Evolutionary conservation across 805 yeast genomes (phyloP).

Genomic region (Zygoascus tannicola): DNA sequence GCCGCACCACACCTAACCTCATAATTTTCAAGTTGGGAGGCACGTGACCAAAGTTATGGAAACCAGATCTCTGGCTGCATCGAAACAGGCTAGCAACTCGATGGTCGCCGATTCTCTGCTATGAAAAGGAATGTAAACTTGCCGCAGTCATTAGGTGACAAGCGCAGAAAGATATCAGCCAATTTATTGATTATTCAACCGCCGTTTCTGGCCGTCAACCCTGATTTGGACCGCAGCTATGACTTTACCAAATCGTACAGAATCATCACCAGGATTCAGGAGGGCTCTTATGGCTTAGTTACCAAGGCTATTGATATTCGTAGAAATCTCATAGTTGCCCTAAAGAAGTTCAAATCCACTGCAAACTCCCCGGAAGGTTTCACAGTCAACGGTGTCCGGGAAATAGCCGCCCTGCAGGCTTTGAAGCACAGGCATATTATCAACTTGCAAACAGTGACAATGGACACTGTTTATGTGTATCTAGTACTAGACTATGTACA

Average conservation of each 20-base stretch:
- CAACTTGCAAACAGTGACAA: constrained; percentile 44
- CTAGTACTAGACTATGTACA: constrained; percentile 27
- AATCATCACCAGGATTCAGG: constrained; percentile 23
- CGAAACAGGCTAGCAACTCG: too few species aligned
- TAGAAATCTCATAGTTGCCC: constrained; percentile 43
- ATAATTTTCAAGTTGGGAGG: too few species aligned
- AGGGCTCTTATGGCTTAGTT: constrained; percentile 45
- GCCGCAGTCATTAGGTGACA: too few species aligned
- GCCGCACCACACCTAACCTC: too few species aligned
- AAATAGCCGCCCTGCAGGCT: constrained; percentile 47
- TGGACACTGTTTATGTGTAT: constrained; percentile 25
- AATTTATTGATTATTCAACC: neutral
- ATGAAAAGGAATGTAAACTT: too few species aligned
- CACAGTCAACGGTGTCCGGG: constrained; percentile 59
- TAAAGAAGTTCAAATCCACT: constrained; percentile 41
- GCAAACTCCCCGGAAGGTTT: constrained; percentile 38
- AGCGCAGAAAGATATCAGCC: too few species aligned
- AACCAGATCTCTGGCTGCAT: too few species aligned
- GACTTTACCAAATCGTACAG: constrained; percentile 13
- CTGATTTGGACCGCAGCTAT: neutral
- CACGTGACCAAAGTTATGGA: too few species aligned
- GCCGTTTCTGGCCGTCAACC: neutral
- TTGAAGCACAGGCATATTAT: constrained; percentile 45
- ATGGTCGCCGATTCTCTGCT: too few species aligned
- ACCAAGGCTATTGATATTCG: constrained; percentile 41